Evolutionary conservation across 768 basidiomycete species (phyloP).

Genomic region (Calocybe gangraenosa): DNA sequence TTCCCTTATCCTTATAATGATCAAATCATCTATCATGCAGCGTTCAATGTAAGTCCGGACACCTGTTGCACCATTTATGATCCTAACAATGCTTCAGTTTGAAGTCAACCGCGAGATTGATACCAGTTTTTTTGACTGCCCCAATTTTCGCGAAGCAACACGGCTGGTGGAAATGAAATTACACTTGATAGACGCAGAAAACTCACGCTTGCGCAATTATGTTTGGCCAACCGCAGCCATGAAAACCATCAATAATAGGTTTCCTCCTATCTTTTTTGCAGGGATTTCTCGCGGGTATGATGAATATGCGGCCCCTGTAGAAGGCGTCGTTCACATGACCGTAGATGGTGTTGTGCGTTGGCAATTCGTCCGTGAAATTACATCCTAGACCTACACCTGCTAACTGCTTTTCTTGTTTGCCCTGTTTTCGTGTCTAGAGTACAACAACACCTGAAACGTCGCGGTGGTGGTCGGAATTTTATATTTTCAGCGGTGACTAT

Average conservation of each 20-base stretch:
- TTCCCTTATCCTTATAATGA: not conserved
- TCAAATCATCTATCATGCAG: constrained; percentile 22
- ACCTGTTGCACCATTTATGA: constrained; percentile 1
- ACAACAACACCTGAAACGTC: constrained; percentile 49
- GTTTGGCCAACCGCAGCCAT: not conserved
- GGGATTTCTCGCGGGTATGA: constrained; percentile 41
- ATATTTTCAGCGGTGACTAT: not conserved
- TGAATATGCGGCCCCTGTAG: constrained; percentile 39
- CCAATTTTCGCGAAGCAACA: constrained; percentile 59
- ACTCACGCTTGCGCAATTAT: constrained; percentile 24
- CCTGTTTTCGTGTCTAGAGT: constrained; percentile 30
- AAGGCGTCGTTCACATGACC: constrained; percentile 49
- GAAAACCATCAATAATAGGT: constrained; percentile 19
- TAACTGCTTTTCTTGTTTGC: not conserved
- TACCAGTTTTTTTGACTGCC: constrained; percentile 49
- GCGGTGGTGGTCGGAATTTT: constrained; percentile 24
- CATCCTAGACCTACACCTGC: no score
- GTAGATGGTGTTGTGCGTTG: constrained; percentile 44
- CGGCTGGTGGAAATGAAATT: constrained; percentile 58
- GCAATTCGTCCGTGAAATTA: constrained; percentile 49
- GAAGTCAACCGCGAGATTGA: constrained; percentile 31
- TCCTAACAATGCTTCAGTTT: constrained; percentile 25
- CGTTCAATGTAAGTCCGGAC: constrained; percentile 41
- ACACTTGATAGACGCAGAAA: constrained; percentile 32
- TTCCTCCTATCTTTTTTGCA: constrained; percentile 43